phyloP scores from a whole-genome alignment of 2,329 filamentous ascomycete species.

The Fusarium coicis region DNA sequence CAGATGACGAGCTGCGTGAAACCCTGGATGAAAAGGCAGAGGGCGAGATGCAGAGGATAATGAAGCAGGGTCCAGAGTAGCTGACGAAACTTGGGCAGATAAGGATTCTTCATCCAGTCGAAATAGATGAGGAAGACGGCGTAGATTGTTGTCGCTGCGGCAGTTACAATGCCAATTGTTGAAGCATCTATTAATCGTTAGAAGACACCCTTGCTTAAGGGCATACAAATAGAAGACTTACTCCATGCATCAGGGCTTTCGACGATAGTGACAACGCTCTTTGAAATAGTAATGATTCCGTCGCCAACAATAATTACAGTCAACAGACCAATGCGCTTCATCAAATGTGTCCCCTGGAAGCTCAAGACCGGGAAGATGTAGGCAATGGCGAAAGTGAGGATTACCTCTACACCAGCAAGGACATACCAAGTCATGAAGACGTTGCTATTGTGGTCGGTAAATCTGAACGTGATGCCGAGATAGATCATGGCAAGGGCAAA shows the following conservation, averaged over 20 bases:
- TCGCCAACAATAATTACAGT: constrained; percentile 75
- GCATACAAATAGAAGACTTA: constrained; percentile 30
- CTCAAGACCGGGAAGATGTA: constrained; percentile 66
- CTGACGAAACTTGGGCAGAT: constrained; percentile 67
- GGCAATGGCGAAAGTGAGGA: constrained; percentile 63
- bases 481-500: constrained; percentile 52
- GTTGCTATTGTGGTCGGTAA: constrained; percentile 48
- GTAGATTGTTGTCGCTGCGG: constrained; percentile 56
- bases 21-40: constrained; percentile 73
- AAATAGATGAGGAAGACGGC: constrained; percentile 62
- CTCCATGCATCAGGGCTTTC: constrained; percentile 55
- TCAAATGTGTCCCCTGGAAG: constrained; percentile 71
- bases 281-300: constrained; percentile 68
- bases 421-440: constrained; percentile 63
- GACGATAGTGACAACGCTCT: constrained; percentile 62
- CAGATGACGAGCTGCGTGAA: constrained; percentile 66
- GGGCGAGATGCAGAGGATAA: constrained; percentile 71
- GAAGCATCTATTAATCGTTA: constrained; percentile 45
- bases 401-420: constrained; percentile 63
- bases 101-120: constrained; percentile 72
- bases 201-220: neutral
- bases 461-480: constrained; percentile 55
- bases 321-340: constrained; percentile 70
- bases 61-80: constrained; percentile 68
- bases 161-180: constrained; percentile 55